A percentile compares a stretch with the other conserved stretches of the same genome.
These are phyloP conservation scores for Salvia splendens DNA, from an alignment of 257 asterid genomes.

Conservation along the genomic window DNA sequence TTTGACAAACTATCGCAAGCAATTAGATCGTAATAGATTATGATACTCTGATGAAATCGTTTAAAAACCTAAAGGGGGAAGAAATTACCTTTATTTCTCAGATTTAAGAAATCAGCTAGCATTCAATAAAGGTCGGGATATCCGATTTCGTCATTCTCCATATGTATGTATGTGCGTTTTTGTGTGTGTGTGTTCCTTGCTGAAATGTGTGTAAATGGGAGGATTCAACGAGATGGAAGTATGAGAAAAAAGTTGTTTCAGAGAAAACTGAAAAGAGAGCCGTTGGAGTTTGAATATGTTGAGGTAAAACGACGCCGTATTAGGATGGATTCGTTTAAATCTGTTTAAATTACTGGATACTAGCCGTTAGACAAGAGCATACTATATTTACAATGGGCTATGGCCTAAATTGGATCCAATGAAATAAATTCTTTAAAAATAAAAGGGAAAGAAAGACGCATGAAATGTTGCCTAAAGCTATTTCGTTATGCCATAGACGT, in stretches of 20 bases:
- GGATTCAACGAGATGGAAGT: constrained; percentile 20
- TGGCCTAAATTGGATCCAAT: background rate
- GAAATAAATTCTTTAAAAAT: no score
- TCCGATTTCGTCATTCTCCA: background rate
- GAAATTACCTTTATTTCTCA: constrained; percentile 28
- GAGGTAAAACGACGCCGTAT: background rate
- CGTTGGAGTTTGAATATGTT: constrained; percentile 46
- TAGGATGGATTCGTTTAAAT: constrained; percentile 4
- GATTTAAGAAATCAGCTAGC: constrained; percentile 31
- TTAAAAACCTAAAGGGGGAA: background rate
- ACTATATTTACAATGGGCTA: constrained; percentile 24
- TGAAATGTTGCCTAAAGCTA: no score
- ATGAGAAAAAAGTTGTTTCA: constrained; percentile 30
- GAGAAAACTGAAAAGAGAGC: constrained; percentile 36
- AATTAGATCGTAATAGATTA: background rate
- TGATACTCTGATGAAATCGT: constrained; percentile 11
- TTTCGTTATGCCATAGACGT: no score
- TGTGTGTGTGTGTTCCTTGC: background rate
- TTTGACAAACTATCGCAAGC: constrained; percentile 1
- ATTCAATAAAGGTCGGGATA: constrained; percentile 27
- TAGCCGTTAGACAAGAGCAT: constrained; percentile 40
- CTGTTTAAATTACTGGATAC: constrained; percentile 14
- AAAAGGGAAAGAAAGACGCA: no score
- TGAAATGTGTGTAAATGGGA: background rate
- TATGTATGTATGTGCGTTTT: background rate